Base-by-base conservation (phyloP, 2,329 filamentous ascomycete species). In the Trichoderma pleuroti region DNA sequence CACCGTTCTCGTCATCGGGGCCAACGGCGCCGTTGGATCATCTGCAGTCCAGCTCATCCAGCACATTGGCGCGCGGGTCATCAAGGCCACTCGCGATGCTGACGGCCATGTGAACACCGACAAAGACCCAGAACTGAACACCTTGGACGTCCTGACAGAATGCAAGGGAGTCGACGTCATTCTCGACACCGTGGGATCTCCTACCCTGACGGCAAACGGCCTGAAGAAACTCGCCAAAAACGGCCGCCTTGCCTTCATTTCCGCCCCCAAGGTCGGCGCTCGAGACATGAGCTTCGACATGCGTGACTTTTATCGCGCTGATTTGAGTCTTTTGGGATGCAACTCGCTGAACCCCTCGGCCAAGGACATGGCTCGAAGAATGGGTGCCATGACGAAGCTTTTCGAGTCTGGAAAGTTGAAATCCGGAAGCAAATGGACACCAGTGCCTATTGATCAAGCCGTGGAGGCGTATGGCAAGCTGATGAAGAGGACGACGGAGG, bases 311-410 rank as follows among this genome's bases (percentile, higher is more conserved):
- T 72, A 72, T 56, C 67, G 70, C 9, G 52, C 66, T 3, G 67
- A 72, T 36, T 54, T 70, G 52, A 72, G 70, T 11, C 49, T 72
- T 26, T 56, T 70, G 11, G 70, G 70, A 1, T 70, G 66, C 70
- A 72, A 72, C 30, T 72, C 70, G 36, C 26, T 72, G 30, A 70
- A 70, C 21, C 54, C 67, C 3, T 72, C 70, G 5, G 39, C 67
- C 12, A 54, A 60, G 60, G 66, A 72, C 5, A 72, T 72, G 67
- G 70, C 67, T 7, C 52, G 57, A 24, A 18, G 62, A 12, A 7
- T 72, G 6, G 56, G 24, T 7, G 30, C 21, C 26, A 28, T 72
- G 21, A 56, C 26, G 57, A 70, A 36, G 52, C 28, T 59, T 11
- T 70, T 70, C 28, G 68, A 70, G 28, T 64, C 60, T 46, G 68